Base-by-base conservation (phyloP, 352 stramenopile genomes). In the Phytophthora ohioensis region DNA sequence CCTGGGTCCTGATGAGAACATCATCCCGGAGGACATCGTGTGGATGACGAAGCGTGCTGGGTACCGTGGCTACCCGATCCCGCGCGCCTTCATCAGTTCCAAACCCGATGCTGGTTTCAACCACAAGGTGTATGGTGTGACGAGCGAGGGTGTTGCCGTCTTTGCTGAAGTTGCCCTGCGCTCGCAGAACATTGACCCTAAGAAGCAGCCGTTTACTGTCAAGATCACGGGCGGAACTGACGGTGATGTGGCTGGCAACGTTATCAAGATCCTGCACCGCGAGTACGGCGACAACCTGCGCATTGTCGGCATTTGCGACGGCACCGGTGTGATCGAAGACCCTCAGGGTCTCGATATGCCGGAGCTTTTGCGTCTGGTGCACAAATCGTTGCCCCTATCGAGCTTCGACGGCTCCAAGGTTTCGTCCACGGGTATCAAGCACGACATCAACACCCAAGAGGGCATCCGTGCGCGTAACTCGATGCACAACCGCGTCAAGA, bases 181-280 rank as follows among this genome's bases (percentile, higher is more conserved):
- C 52, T 92, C 86, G 64, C 83, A 92, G 59, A 83, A 88, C 68
- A 94, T 94, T 36, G 85, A 94, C 75, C 85, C 85, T 4, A 85
- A 67, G 34, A 90, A 80, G 32, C 76, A 93, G 62, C 79, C 87
- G 15, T 92, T 93, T 67, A 92, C 87, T 32, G 78, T 92, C 48
- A 92, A 91, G 79, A 92, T 95, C 68, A 99, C 97, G 27, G 96
- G 97, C 51, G 97, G 97, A 32, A 98, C 97, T 6, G 97, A 99
- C 79, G 97, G 97, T 27, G 97, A 99, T 71, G 97, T 99, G 6
- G 97, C 93, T 47, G 97, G 97, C 35, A 99, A 99, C 75, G 97
- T 99, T 67, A 97, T 99, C 60, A 99, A 99, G 75, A 99, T 99
- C 73, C 73, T 99, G 53, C 73, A 96, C 79, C 89, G 97, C 31